Evolutionary conservation across 208 protist genomes (phyloP).

Genomic region (Balamuthia mandrillaris): DNA sequence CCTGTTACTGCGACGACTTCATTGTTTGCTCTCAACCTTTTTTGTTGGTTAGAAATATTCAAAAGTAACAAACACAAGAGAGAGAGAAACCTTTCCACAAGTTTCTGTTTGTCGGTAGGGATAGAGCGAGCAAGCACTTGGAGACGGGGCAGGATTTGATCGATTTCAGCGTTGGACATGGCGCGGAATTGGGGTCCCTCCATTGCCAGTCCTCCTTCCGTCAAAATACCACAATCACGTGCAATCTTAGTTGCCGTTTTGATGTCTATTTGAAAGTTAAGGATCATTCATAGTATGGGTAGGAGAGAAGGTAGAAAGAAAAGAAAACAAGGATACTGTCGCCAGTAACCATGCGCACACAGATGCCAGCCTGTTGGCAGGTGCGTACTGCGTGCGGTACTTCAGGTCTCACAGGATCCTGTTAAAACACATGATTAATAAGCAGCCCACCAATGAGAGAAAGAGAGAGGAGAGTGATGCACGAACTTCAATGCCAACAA

Average conservation of each 20-base stretch:
- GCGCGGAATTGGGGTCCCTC: conserved; percentile 42
- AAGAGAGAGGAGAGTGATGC: too few species aligned
- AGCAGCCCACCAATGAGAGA: too few species aligned
- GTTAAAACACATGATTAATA: too few species aligned
- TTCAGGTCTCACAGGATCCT: conserved; percentile 89
- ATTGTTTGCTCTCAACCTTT: neutral
- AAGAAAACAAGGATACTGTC: too few species aligned
- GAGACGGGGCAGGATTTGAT: conserved; percentile 62
- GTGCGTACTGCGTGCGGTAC: conserved; percentile 81
- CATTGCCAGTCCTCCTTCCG: conserved; percentile 53
- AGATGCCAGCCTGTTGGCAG: conserved; percentile 89
- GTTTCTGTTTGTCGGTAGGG: too few species aligned
- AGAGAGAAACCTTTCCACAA: conserved; percentile 83
- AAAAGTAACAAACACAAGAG: too few species aligned
- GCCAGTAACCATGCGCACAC: conserved; percentile 91
- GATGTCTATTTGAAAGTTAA: too few species aligned
- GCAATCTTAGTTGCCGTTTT: conserved; percentile 88
- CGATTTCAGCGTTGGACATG: conserved; percentile 67
- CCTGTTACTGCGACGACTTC: conserved; percentile 84
- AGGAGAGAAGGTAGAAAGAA: too few species aligned
- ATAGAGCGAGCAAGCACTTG: conserved; percentile 90
- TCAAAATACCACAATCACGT: conserved; percentile 85
- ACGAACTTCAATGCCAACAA: conserved; percentile 69
- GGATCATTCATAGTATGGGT: too few species aligned
- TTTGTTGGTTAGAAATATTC: too few species aligned